Conservation (phyloP, 169 alveolate genomes). For the Plasmodium knowlesi region DNA sequence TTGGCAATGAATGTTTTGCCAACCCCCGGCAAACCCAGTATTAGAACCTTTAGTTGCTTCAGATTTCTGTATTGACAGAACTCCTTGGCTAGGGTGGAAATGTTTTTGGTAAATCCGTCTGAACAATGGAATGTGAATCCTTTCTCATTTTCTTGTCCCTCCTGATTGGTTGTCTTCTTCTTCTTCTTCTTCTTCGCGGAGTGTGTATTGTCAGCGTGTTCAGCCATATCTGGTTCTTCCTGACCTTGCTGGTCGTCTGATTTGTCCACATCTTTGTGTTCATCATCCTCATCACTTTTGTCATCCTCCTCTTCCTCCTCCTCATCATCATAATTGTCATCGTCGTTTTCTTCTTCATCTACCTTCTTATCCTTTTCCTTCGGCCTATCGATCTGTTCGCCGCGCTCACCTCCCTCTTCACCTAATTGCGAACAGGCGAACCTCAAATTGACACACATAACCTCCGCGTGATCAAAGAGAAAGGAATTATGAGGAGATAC, state of each 20-base stretch:
- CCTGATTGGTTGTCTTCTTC: not conserved
- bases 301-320: not conserved
- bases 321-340: not conserved
- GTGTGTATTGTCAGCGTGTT: not conserved
- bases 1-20: constrained; percentile 63
- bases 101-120: constrained; percentile 44
- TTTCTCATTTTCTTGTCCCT: not conserved
- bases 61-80: constrained; percentile 53
- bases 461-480: constrained; percentile 17
- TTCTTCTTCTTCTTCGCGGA: too few species aligned
- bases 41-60: constrained; percentile 11
- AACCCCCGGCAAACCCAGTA: constrained; percentile 60
- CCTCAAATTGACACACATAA: constrained; percentile 26
- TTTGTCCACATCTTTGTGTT: not conserved
- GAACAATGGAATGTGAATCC: constrained; percentile 21
- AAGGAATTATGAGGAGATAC: constrained; percentile 38
- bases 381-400: not conserved
- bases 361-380: not conserved
- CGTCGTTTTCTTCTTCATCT: not conserved
- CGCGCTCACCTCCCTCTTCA: not conserved
- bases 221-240: not conserved
- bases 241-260: too few species aligned
- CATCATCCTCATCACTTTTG: not conserved
- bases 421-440: constrained; percentile 29
- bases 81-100: constrained; percentile 22